phyloP scores from a whole-genome alignment of 2,329 filamentous ascomycete species.

The Gnomoniopsis smithogilvyi region DNA sequence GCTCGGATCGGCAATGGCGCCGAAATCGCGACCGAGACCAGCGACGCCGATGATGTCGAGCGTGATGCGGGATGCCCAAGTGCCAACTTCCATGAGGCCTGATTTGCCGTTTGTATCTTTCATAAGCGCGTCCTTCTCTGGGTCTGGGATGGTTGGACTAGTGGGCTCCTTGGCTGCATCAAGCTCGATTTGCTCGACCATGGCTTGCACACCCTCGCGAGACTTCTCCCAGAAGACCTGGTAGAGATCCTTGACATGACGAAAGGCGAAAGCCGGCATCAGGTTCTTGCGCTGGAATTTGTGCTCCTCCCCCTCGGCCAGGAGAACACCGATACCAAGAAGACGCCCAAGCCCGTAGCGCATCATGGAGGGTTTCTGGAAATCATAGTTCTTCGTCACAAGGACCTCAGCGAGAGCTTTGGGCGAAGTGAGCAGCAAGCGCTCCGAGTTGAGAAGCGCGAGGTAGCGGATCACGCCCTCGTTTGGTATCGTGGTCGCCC shows the following conservation, averaged over 20 bases:
- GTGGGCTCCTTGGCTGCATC: slow-evolving; percentile 33
- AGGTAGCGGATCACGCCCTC: slow-evolving; percentile 68
- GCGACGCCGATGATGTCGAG: slow-evolving; percentile 74
- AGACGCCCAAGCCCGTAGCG: slow-evolving; percentile 57
- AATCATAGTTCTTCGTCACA: slow-evolving; percentile 67
- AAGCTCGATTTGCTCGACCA: slow-evolving; percentile 49
- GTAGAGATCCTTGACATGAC: slow-evolving; percentile 81
- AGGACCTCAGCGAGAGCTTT: slow-evolving; percentile 70
- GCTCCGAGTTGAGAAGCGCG: slow-evolving; percentile 58
- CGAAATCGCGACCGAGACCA: slow-evolving; percentile 69
- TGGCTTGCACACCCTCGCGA: slow-evolving; percentile 60
- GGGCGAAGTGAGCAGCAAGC: slow-evolving; percentile 57
- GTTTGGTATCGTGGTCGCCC: slow-evolving; percentile 61
- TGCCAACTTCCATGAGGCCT: slow-evolving; percentile 52
- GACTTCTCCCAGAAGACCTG: slow-evolving; percentile 81
- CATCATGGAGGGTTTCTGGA: slow-evolving; percentile 58
- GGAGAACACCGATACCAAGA: slow-evolving; percentile 67
- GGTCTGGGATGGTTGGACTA: slow-evolving; percentile 22
- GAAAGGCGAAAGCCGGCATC: slow-evolving; percentile 79
- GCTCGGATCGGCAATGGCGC: slow-evolving; percentile 57
- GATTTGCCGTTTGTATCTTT: slow-evolving; percentile 24
- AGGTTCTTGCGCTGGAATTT: slow-evolving; percentile 76
- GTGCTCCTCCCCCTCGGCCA: slow-evolving; percentile 90
- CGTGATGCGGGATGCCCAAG: slow-evolving; percentile 65
- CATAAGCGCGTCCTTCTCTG: slow-evolving; percentile 17